phyloP scores from a whole-genome alignment of 2,329 filamentous ascomycete species.

The Penicillium sp. region DNA sequence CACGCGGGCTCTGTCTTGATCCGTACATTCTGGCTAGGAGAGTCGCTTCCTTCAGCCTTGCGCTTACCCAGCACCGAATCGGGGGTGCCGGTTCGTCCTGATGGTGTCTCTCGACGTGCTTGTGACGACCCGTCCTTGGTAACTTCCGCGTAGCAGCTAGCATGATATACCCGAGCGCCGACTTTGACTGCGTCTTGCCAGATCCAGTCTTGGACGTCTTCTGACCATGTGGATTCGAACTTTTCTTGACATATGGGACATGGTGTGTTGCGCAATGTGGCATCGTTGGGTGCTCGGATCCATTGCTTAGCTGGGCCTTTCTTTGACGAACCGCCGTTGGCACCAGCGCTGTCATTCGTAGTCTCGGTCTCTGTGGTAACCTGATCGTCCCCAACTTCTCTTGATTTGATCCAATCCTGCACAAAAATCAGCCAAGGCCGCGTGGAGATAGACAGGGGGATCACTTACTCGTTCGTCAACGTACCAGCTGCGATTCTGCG shows the following conservation, averaged over 20 bases:
- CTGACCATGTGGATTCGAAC: conserved; percentile 90
- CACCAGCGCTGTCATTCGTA: conserved; percentile 46
- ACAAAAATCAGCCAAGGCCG: conserved; percentile 14
- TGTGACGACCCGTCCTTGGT: conserved; percentile 63
- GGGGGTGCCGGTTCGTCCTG: conserved; percentile 57
- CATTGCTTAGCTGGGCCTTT: conserved; percentile 69
- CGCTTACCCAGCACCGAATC: conserved; percentile 74
- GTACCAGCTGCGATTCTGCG: conserved; percentile 93
- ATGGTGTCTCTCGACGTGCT: conserved; percentile 38
- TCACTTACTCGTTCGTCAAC: conserved; percentile 78
- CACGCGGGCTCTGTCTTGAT: conserved; percentile 46
- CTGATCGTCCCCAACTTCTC: conserved; percentile 74
- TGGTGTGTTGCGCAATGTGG: conserved; percentile 72
- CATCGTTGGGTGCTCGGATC: conserved; percentile 82
- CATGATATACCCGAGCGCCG: conserved; percentile 82
- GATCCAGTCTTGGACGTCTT: conserved; percentile 94
- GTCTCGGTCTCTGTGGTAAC: conserved; percentile 48
- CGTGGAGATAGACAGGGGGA: conserved; percentile 5
- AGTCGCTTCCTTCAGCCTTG: conserved; percentile 65
- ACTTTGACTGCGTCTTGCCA: conserved; percentile 88
- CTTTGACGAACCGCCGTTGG: conserved; percentile 49
- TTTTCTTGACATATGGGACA: conserved; percentile 96
- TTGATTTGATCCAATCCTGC: conserved; percentile 87
- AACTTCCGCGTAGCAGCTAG: conserved; percentile 84
- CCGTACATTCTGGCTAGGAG: conserved; percentile 42